A percentile compares a stretch with the other conserved stretches of the same genome.
Evolutionary conservation across 2,329 filamentous ascomycete genomes (phyloP).

Genomic region (Malbranchea cinnamomea): DNA sequence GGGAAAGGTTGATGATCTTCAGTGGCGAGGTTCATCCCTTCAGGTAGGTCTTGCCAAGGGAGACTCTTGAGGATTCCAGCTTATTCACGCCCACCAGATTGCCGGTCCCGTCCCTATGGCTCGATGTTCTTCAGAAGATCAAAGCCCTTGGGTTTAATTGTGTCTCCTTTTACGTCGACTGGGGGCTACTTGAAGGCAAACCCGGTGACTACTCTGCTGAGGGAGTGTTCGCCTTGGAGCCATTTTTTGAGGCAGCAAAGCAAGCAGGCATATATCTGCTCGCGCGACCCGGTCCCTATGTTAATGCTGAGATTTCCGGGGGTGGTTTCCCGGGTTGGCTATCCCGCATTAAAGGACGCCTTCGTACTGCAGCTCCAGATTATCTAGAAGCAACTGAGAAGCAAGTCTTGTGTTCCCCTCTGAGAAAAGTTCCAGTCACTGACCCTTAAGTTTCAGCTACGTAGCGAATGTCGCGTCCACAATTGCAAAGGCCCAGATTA

Average conservation of each 20-base stretch:
- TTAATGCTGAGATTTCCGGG: slow-evolving; percentile 62
- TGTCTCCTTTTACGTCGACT: slow-evolving; percentile 66
- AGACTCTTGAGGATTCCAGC: not conserved
- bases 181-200: slow-evolving; percentile 62
- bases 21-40: slow-evolving; percentile 62
- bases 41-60: slow-evolving; percentile 21
- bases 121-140: slow-evolving; percentile 70
- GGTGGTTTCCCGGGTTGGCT: slow-evolving; percentile 75
- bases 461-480: slow-evolving; percentile 45
- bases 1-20: slow-evolving; percentile 56
- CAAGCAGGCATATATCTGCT: slow-evolving; percentile 64
- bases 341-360: slow-evolving; percentile 47
- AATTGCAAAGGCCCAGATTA: slow-evolving; percentile 65
- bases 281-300: slow-evolving; percentile 57
- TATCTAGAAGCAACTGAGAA: slow-evolving; percentile 54
- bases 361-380: slow-evolving; percentile 47
- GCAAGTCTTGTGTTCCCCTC: too few relatives aligned
- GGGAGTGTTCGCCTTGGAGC: slow-evolving; percentile 56
- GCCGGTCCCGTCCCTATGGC: slow-evolving; percentile 46
- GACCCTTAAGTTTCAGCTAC: slow-evolving; percentile 32
- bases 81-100: slow-evolving; percentile 25
- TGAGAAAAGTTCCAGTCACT: too few relatives aligned
- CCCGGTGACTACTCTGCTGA: slow-evolving; percentile 54
- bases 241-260: slow-evolving; percentile 61
- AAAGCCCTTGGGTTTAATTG: slow-evolving; percentile 66